Percentiles rank a stretch among this genome's conserved stretches.
phyloP scores from a whole-genome alignment of 1,284 basidiomycete species.

The Erythrobasidium hasegawianum region DNA sequence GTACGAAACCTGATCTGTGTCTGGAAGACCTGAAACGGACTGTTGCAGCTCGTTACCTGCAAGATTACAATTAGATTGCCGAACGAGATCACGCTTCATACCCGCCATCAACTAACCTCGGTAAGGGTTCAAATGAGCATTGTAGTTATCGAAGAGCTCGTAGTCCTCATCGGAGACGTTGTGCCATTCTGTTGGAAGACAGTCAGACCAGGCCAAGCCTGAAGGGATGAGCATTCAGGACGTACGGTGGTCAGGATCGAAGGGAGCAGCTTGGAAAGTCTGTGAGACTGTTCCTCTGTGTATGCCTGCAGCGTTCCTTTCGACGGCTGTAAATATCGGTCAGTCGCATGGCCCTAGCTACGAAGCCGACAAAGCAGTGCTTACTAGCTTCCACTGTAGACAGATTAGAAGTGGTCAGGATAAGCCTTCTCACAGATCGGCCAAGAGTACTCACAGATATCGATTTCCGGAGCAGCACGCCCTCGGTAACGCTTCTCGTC shows the following conservation, averaged over 20 bases:
- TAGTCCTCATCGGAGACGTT: constrained; percentile 33
- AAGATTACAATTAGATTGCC: too few relatives aligned
- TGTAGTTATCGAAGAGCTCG: constrained; percentile 39
- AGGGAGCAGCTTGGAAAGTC: constrained; percentile 49
- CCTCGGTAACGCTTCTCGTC: constrained; percentile 39
- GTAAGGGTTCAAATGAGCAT: constrained; percentile 46
- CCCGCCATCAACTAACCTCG: too few relatives aligned
- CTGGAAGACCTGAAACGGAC: constrained; percentile 46
- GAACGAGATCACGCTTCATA: too few relatives aligned
- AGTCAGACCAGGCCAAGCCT: too few relatives aligned
- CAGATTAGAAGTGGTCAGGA: constrained; percentile 37
- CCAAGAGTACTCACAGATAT: constrained; percentile 45
- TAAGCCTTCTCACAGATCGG: too few relatives aligned
- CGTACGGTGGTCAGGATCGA: constrained; percentile 43
- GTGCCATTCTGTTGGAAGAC: constrained; percentile 44
- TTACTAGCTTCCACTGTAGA: constrained; percentile 23
- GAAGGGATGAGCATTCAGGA: too few relatives aligned
- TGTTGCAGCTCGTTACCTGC: constrained; percentile 47
- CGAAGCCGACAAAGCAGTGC: too few relatives aligned
- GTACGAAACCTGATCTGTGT: constrained; percentile 44
- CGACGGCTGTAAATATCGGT: constrained; percentile 1
- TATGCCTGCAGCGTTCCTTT: constrained; percentile 35
- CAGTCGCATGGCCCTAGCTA: not conserved
- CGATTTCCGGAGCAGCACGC: constrained; percentile 48
- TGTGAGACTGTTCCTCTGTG: constrained; percentile 43